Base-by-base conservation (phyloP, 148 eudicot species). In the Fagopyrum homotropicum region DNA sequence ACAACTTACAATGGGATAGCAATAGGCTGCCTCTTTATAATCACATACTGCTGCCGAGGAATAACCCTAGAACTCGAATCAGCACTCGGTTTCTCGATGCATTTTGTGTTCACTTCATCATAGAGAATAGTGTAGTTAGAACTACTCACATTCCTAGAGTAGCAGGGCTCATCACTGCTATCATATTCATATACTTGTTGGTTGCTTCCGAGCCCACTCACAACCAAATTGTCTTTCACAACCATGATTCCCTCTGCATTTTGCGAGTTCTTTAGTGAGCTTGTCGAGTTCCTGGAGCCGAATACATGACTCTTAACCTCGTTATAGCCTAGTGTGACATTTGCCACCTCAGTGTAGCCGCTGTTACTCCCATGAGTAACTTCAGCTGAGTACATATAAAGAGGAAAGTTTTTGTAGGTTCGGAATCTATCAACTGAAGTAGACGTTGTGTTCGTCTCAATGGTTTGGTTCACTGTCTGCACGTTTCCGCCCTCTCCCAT, bases 101-200 rank as follows among this genome's bases (percentile, higher is more conserved):
- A 93, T 55, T 74, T 77, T 73, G 75, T 51, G 80, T 79, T 79
- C 74, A 73, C 89, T 51, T 86, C 69, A 78, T 93, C 97, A 45
- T 85, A 77, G 59, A 88, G 63, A 81, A 93, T 84, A n/a, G 91
- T 89, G 81, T 89, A 91, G 71, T 93, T 93, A 4, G 86, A 89
- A 83, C 91, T 85, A 75, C 90, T 83, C 22, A 93, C 82, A 73
- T 86, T 83, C 85, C 98, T 86, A 69, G 79, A 79, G 77, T 91
- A 93, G 78, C 97, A 91, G 14, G 35, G 79, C 2, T 55, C 72
- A 2, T 77, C 61, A 73, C 82, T 76, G 5, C 79, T 64, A n/a
- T 76, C 69, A 43, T 79, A 89, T 2, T 69, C 57, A 73, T 89
- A 89, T 49, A 44, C 75, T 74, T 89, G 85, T 60, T 84, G 81